Evolutionary conservation across 805 yeast genomes (phyloP), one percentile per base, ranked within the genome.

Genomic region (Torulaspora maleeae): DNA sequence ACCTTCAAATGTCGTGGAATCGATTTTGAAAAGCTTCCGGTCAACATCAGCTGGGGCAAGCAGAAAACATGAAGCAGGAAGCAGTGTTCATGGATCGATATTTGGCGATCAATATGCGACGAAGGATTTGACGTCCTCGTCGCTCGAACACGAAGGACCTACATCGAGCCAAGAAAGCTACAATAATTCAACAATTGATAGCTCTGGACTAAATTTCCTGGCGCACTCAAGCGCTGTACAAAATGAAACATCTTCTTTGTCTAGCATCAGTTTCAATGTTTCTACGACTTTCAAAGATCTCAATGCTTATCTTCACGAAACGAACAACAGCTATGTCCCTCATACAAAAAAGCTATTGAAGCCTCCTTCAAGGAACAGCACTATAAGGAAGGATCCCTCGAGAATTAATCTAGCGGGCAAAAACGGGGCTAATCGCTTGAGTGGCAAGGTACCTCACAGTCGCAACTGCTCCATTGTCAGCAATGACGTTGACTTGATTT

Each of bases 211-310:
- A 20, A 56, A 58, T 36, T 45, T 58, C 9, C 36, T 61, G 16
- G 65, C 66, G 2, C 62, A 60, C 19, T 62, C 67, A 15, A 62
- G 64, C 36, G 48, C 50, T 2, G 52, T 59, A 10, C 50, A 56
- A n/a, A 43, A 43, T n/a, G 51, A 55, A 11, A 28, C 51, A 36
- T 27, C 55, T 9, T 42, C 55, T 1, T 33, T 58, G 37, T 63
- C 66, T 13, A 55, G 61, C n/a, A 39, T 56, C 7, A 27, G 48
- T 7, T 40, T 60, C 16, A 58, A 58, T 39, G 50, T 59, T 17
- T 53, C 66, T 1, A 47, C 44, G 27, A 63, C 68, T 2, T 61
- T 64, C 33, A 60, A 53, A 43, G 56, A 64, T 40, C 41, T 64
- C 15, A 55, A 43, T 20, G 54, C 53, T 3, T 56, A 59, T 30